Evolutionary conservation across 2,329 filamentous ascomycete species (phyloP), one percentile per base, ranked within the genome.

Genomic region (Pestalotiopsis sp.): DNA sequence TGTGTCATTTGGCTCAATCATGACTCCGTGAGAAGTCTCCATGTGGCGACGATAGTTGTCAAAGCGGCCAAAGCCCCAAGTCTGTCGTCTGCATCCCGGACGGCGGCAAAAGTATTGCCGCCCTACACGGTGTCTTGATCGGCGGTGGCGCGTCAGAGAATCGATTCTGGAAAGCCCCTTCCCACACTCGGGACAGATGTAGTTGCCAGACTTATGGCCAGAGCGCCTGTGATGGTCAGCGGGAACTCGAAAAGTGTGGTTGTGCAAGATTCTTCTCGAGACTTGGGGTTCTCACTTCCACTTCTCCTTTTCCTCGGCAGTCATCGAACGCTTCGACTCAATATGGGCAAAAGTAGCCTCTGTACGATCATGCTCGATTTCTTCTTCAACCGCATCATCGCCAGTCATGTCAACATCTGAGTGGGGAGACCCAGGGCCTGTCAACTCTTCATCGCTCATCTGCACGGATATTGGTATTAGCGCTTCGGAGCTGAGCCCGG

Each of bases 161-260:
- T 68, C 59, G 24, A 66, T 35, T 14, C 58, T 58, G 14, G 64
- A 55, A 20, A 68, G 59, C 11, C 30, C 57, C 57, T 68, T 66
- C 10, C 67, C 67, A 52, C 67, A 68, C 7, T 66, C 67, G 17
- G 64, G 59, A 17, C 67, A 68, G 11, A 59, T 48, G 30, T 44
- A 64, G 40, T 44, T 52, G 2, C 48, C 56, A 22, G 48, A n/a
- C 55, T 62, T 66, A 14, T 59, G 52, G 55, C 52, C 55, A 35
- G 26, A 40, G 4, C 62, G 44, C 56, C 62, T 65, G 20, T 13
- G 0, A n/a, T 35, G 3, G 14, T 62, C n/a, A 62, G 59, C 11
- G 10, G 24, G 1, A 14, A 13, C 14, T 14, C 17, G 2, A 35
- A 35, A 35, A 2, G 7, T 17, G 24, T 26, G n/a, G 22, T 5